A percentile compares a stretch with the other conserved stretches of the same genome.
Conservation (phyloP, 225 moss, liverwort and hornwort species). For the Physcomitrium patens region DNA sequence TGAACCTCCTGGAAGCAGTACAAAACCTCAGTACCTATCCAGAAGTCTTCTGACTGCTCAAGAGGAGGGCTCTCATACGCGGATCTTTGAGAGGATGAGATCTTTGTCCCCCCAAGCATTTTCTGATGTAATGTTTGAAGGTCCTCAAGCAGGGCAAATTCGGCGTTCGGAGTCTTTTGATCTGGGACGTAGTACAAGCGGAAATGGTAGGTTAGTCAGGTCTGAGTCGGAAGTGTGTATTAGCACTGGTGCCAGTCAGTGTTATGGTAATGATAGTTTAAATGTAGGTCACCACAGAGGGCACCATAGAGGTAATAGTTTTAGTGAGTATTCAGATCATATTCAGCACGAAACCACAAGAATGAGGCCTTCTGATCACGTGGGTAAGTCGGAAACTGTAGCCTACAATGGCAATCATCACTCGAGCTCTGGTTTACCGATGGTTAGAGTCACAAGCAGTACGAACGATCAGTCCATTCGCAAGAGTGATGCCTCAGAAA, state of each 20-base stretch:
- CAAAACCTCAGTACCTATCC: conserved; percentile 9
- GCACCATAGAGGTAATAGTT: conserved; percentile 36
- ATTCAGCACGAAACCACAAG: conserved; percentile 13
- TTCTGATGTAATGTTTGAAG: conserved; percentile 38
- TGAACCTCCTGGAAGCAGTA: conserved; percentile 12
- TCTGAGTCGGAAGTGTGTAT: conserved; percentile 50
- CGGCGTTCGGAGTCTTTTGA: conserved; percentile 58
- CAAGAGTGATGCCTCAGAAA: conserved; percentile 27
- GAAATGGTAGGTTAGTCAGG: conserved; percentile 40
- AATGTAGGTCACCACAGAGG: conserved; percentile 24
- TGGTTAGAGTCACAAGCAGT: conserved; percentile 25
- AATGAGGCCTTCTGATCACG: conserved; percentile 1
- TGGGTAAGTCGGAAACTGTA: conserved; percentile 1
- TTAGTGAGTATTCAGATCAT: conserved; percentile 32
- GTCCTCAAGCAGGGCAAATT: conserved; percentile 26
- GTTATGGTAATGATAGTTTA: conserved; percentile 9
- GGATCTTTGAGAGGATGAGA: conserved; percentile 39
- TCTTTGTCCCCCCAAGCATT: conserved; percentile 33
- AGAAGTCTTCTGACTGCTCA: not conserved
- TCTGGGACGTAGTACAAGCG: conserved; percentile 26
- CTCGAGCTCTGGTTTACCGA: not conserved
- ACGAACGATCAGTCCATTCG: conserved; percentile 2
- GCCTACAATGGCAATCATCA: not conserved
- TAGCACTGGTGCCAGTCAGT: not conserved
- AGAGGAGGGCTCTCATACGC: conserved; percentile 22